phyloP scores from a whole-genome alignment of 1,139 yeast genomes.

The Kazachstania sp. region DNA sequence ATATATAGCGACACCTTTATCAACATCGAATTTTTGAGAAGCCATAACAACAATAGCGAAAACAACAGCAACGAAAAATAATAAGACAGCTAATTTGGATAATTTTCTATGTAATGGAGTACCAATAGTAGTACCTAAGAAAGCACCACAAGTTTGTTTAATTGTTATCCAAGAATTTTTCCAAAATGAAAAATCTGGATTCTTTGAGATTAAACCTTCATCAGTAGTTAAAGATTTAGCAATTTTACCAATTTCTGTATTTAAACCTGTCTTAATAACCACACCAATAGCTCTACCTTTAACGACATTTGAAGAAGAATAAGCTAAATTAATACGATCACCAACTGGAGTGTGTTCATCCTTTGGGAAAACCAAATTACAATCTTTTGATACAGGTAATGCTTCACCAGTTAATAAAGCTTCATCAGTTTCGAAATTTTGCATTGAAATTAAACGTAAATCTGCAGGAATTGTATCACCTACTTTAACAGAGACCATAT shows the following conservation, averaged over 20 bases:
- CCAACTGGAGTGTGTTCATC: constrained; percentile 45
- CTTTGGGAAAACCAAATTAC: constrained; percentile 31
- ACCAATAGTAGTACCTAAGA: constrained; percentile 68
- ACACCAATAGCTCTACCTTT: constrained; percentile 92
- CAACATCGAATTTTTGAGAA: constrained; percentile 83
- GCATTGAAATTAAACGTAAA: constrained; percentile 65
- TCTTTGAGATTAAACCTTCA: constrained; percentile 64
- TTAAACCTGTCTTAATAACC: constrained; percentile 79
- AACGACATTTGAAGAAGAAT: constrained; percentile 92
- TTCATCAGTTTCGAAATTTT: constrained; percentile 80
- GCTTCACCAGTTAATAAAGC: constrained; percentile 94
- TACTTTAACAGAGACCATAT: constrained; percentile 73
- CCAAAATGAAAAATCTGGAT: constrained; percentile 38
- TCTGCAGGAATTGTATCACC: constrained; percentile 98
- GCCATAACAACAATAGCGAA: constrained; percentile 84
- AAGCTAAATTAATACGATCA: constrained; percentile 70
- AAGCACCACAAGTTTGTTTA: constrained; percentile 50
- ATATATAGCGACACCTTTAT: constrained; percentile 88
- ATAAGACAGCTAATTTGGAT: constrained; percentile 88
- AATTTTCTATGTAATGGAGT: constrained; percentile 92
- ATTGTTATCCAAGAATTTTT: constrained; percentile 32
- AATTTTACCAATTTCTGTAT: constrained; percentile 85
- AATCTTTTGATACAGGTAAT: constrained; percentile 62
- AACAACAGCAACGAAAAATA: constrained; percentile 69
- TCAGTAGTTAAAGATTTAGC: constrained; percentile 88